A percentile compares a stretch with the other conserved stretches of the same genome.
phyloP scores from a whole-genome alignment of 768 basidiomycete species.

The Mrakia hoshinonis region DNA sequence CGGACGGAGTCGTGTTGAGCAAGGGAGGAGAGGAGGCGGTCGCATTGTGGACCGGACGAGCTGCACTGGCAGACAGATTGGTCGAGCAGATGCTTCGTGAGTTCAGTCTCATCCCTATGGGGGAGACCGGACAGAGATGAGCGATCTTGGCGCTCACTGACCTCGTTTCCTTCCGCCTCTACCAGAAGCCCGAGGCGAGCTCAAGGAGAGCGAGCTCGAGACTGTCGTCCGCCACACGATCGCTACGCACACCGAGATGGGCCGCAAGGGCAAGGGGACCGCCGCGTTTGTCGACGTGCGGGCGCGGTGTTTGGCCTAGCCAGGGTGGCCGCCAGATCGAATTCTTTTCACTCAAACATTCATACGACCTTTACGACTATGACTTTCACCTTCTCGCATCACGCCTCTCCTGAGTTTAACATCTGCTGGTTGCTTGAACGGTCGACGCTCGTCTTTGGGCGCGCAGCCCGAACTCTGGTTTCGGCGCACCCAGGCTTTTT shows the following conservation, averaged over 20 bases:
- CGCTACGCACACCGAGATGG: constrained; percentile 17
- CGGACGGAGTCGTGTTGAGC: neutral
- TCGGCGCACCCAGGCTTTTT: neutral
- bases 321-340: neutral
- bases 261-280: neutral
- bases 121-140: neutral
- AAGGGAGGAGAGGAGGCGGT: neutral
- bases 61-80: neutral
- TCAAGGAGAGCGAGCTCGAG: neutral
- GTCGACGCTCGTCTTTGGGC: too few relatives aligned
- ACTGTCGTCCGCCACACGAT: constrained; percentile 10
- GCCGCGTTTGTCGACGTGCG: constrained; percentile 20
- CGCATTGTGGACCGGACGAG: neutral
- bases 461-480: too few relatives aligned
- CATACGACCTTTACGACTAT: neutral
- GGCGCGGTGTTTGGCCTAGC: neutral
- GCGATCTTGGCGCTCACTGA: neutral
- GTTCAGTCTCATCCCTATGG: neutral
- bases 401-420: too few relatives aligned
- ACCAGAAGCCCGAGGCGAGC: neutral
- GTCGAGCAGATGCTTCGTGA: neutral
- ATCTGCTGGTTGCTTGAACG: too few relatives aligned
- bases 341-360: neutral
- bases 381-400: neutral
- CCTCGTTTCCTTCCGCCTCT: neutral